Conservation (phyloP, 345 rosid species). For the Carallia brachiata region DNA sequence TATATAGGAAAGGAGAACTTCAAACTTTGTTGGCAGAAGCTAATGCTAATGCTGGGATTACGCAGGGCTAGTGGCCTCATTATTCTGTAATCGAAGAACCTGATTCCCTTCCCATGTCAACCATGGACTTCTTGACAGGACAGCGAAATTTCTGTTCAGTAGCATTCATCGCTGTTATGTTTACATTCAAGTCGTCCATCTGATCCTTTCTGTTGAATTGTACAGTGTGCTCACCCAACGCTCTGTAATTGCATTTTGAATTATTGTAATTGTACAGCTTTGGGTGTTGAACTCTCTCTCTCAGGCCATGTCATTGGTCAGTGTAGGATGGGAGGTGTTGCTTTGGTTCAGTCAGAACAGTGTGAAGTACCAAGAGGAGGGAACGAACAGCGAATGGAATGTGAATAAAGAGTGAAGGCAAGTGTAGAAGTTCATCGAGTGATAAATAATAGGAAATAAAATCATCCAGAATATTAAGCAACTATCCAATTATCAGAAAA, state of each 20-base stretch:
- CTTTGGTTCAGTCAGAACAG: too few relatives aligned
- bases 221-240: conserved; percentile 2
- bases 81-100: background rate
- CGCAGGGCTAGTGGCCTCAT: conserved; percentile 21
- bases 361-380: too few relatives aligned
- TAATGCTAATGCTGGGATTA: conserved; percentile 28
- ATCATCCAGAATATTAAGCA: too few relatives aligned
- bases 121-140: conserved; percentile 13
- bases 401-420: too few relatives aligned
- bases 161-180: background rate
- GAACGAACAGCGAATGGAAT: too few relatives aligned
- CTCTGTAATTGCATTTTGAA: background rate
- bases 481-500: too few relatives aligned
- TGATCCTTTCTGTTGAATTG: background rate
- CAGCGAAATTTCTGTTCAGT: background rate
- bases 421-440: too few relatives aligned
- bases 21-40: conserved; percentile 62
- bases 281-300: too few relatives aligned
- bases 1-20: conserved; percentile 68
- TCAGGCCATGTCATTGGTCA: too few relatives aligned
- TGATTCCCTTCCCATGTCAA: background rate
- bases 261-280: too few relatives aligned
- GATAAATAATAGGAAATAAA: too few relatives aligned
- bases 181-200: conserved; percentile 5
- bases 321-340: too few relatives aligned